Percentiles rank a stretch among this genome's conserved stretches.
These are phyloP conservation scores for Trypanosoma platydactyli DNA, from an alignment of 208 protist genomes.

Conservation along the genomic window DNA sequence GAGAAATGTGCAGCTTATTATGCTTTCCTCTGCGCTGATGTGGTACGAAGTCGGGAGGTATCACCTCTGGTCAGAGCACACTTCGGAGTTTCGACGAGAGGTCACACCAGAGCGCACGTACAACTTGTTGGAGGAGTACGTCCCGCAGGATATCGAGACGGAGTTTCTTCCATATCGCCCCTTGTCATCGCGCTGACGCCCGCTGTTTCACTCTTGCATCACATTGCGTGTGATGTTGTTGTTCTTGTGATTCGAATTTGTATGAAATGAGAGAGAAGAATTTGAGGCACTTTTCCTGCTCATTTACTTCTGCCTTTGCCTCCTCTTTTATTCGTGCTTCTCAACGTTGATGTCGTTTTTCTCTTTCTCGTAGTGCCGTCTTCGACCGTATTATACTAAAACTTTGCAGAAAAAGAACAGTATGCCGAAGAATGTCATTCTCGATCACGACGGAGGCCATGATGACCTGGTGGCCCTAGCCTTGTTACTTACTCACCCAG, in stretches of 20 bases:
- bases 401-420: neutral
- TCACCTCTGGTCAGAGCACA: constrained; percentile 79
- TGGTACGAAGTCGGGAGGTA: constrained; percentile 88
- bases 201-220: constrained; percentile 3
- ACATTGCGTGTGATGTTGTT: constrained; percentile 29
- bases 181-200: constrained; percentile 20
- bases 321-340: no score
- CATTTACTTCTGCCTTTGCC: no score
- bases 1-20: constrained; percentile 36
- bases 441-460: constrained; percentile 87
- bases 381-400: neutral
- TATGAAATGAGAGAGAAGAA: neutral
- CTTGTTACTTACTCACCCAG: constrained; percentile 65
- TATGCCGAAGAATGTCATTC: constrained; percentile 64
- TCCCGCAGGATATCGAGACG: constrained; percentile 50
- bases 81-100: constrained; percentile 57
- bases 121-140: constrained; percentile 73
- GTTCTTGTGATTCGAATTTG: constrained; percentile 1
- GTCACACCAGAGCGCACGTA: constrained; percentile 64
- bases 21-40: constrained; percentile 55
- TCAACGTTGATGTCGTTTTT: no score
- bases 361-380: no score
- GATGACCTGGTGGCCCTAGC: constrained; percentile 85
- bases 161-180: constrained; percentile 55
- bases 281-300: no score